A percentile compares a stretch with the other conserved stretches of the same genome.
phyloP scores from a whole-genome alignment of 1,284 basidiomycete genomes.

The Pterulicium gracile region DNA sequence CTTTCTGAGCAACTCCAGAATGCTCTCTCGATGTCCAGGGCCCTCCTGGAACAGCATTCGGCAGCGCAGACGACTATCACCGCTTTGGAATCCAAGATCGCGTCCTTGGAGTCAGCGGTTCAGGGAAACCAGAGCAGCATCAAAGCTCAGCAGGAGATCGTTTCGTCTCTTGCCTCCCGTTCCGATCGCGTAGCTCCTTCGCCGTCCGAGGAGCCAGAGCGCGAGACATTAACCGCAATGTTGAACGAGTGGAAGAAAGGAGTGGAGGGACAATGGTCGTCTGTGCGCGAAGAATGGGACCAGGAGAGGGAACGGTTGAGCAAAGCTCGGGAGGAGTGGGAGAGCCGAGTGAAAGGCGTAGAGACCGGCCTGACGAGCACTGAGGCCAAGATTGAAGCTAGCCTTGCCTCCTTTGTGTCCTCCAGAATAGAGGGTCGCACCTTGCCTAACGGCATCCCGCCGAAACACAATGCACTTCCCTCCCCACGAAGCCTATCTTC shows the following conservation, averaged over 20 bases:
- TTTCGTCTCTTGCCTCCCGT: background rate
- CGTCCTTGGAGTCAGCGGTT: slow-evolving; percentile 20
- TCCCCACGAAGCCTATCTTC: slow-evolving; percentile 60
- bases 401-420: background rate
- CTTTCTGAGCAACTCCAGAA: slow-evolving; percentile 71
- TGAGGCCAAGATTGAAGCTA: slow-evolving; percentile 20
- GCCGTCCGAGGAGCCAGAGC: slow-evolving; percentile 20
- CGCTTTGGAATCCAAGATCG: slow-evolving; percentile 62
- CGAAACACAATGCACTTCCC: slow-evolving; percentile 41
- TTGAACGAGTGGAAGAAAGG: slow-evolving; percentile 57
- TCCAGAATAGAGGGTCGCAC: slow-evolving; percentile 7
- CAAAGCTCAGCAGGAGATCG: background rate
- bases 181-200: slow-evolving; percentile 12
- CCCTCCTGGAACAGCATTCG: slow-evolving; percentile 70
- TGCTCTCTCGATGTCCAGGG: slow-evolving; percentile 65
- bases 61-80: slow-evolving; percentile 74
- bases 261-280: slow-evolving; percentile 40
- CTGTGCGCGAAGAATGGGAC: slow-evolving; percentile 74
- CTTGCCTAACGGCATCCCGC: slow-evolving; percentile 21
- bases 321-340: slow-evolving; percentile 77
- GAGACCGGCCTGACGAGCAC: slow-evolving; percentile 29
- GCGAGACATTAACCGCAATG: slow-evolving; percentile 36
- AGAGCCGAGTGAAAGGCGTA: slow-evolving; percentile 26
- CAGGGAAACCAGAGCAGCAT: background rate
- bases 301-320: slow-evolving; percentile 70